phyloP scores from a whole-genome alignment of 192 early-diverging fungal genomes.

The Funneliformis mosseae region DNA sequence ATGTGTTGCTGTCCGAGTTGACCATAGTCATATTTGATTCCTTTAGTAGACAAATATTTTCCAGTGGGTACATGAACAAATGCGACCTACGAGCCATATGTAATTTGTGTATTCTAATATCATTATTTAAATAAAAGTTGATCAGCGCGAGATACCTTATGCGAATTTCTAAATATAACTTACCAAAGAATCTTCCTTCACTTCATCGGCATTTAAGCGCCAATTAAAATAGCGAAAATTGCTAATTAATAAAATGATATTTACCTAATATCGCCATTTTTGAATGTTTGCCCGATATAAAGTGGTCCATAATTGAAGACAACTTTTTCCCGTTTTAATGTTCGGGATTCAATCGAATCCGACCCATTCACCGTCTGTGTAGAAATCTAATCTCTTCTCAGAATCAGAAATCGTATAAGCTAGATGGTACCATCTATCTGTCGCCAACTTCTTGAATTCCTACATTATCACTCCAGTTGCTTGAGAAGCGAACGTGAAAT shows the following conservation, averaged over 20 bases:
- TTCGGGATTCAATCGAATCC: not conserved
- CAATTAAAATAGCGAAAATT: not conserved
- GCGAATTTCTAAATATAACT: not conserved
- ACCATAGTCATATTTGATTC: not conserved
- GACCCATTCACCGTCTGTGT: not conserved
- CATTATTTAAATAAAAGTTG: not conserved
- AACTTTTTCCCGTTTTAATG: not conserved
- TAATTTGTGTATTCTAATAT: not conserved
- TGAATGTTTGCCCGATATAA: not conserved
- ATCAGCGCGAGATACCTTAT: not conserved
- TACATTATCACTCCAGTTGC: not conserved
- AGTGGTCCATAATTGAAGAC: slow-evolving; percentile 19
- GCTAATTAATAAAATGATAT: slow-evolving; percentile 13
- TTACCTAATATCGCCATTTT: slow-evolving; percentile 25
- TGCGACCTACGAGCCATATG: not conserved
- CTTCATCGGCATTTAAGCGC: no score
- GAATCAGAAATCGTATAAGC: slow-evolving; percentile 20
- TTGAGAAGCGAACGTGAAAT: slow-evolving; percentile 13
- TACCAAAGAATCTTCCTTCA: not conserved
- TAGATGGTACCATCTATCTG: slow-evolving; percentile 11
- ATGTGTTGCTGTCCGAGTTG: not conserved
- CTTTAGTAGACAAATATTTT: slow-evolving; percentile 14
- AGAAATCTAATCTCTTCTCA: not conserved
- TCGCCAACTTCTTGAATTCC: not conserved
- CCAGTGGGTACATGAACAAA: not conserved